Conservation (phyloP, 1,284 basidiomycete species). For the Apiotrichum siamense region DNA sequence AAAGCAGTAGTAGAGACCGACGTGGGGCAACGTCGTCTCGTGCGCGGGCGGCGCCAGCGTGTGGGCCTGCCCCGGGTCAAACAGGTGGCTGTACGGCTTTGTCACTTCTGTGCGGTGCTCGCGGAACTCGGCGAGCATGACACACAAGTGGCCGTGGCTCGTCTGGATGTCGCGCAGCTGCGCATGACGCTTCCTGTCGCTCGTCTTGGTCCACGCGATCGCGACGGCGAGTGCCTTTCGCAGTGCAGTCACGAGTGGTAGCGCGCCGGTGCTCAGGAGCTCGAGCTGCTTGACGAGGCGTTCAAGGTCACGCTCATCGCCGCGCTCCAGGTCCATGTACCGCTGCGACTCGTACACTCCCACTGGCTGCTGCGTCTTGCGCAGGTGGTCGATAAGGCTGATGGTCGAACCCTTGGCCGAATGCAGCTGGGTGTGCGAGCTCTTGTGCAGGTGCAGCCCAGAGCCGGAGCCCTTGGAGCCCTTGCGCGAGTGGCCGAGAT, state of each 20-base stretch:
- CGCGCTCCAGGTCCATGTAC: conserved; percentile 69
- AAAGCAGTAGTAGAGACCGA: conserved; percentile 57
- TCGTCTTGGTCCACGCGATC: conserved; percentile 22
- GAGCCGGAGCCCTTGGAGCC: neutral
- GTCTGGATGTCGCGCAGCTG: neutral
- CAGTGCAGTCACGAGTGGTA: conserved; percentile 50
- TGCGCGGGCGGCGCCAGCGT: conserved; percentile 3
- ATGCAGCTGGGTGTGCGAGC: neutral
- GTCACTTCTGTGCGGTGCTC: conserved; percentile 55
- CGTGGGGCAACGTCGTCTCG: conserved; percentile 30
- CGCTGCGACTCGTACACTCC: conserved; percentile 74
- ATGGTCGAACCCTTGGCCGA: conserved; percentile 28
- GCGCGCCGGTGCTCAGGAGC: conserved; percentile 56
- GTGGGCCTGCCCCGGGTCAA: conserved; percentile 53
- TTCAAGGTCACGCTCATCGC: conserved; percentile 47
- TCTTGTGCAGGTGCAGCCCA: neutral
- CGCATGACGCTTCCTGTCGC: neutral
- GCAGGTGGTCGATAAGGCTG: conserved; percentile 36
- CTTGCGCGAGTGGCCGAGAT: neutral
- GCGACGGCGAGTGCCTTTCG: conserved; percentile 27
- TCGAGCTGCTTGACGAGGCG: conserved; percentile 53
- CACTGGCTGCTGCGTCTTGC: conserved; percentile 56
- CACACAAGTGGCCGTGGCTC: neutral
- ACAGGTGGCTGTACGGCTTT: conserved; percentile 61
- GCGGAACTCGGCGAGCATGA: conserved; percentile 49